Evolutionary conservation across 768 basidiomycete species (phyloP).

Genomic region (Termitomyces sp.): DNA sequence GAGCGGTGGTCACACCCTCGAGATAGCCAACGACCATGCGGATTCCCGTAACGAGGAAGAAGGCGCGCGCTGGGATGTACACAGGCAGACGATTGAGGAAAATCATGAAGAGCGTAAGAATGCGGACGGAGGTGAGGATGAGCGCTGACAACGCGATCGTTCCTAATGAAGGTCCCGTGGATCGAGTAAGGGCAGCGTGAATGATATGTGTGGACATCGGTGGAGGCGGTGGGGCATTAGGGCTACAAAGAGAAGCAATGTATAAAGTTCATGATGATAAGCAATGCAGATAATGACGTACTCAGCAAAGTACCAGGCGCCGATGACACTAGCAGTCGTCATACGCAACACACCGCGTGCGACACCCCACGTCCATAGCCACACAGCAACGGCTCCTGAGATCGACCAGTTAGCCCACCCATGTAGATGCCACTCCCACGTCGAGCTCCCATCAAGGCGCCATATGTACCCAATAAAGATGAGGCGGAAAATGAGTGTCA

Average conservation of each 20-base stretch:
- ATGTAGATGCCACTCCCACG: slow-evolving; percentile 37
- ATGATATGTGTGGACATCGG: slow-evolving; percentile 68
- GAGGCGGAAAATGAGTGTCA: slow-evolving; percentile 74
- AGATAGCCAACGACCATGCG: slow-evolving; percentile 51
- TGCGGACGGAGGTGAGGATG: slow-evolving; percentile 67
- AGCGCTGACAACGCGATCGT: slow-evolving; percentile 74
- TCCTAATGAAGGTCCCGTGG: slow-evolving; percentile 80
- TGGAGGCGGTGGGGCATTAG: slow-evolving; percentile 35
- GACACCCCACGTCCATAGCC: slow-evolving; percentile 81
- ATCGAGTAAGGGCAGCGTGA: slow-evolving; percentile 73
- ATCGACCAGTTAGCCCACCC: slow-evolving; percentile 41
- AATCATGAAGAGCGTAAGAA: slow-evolving; percentile 47
- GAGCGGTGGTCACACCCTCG: slow-evolving; percentile 49
- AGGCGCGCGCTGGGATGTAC: slow-evolving; percentile 44
- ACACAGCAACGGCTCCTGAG: slow-evolving; percentile 49
- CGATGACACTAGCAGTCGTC: slow-evolving; percentile 77
- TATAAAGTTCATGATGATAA: background rate
- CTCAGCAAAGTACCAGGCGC: slow-evolving; percentile 85
- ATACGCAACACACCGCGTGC: slow-evolving; percentile 76
- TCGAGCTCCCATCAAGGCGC: slow-evolving; percentile 15
- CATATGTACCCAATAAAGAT: slow-evolving; percentile 62
- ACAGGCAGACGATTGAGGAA: slow-evolving; percentile 53
- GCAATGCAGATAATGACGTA: slow-evolving; percentile 23
- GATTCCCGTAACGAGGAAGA: slow-evolving; percentile 41
- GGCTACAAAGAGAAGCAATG: slow-evolving; percentile 17